These are phyloP conservation scores for Amauroascus niger DNA, from an alignment of 2,329 filamentous ascomycete genomes.

Conservation along the genomic window DNA sequence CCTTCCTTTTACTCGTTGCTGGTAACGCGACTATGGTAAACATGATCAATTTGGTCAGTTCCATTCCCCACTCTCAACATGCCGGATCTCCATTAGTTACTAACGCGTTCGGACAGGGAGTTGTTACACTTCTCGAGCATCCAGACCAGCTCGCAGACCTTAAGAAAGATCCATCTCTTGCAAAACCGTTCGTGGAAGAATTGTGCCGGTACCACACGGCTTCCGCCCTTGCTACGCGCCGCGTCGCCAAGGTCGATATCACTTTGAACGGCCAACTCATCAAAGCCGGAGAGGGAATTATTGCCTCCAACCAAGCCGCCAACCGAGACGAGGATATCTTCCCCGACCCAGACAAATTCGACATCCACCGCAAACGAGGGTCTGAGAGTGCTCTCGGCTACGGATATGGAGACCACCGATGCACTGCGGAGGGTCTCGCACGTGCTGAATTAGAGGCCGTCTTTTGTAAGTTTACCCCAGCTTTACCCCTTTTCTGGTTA, in stretches of 20 bases:
- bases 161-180: conserved; percentile 33
- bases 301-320: conserved; percentile 41
- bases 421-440: conserved; percentile 40
- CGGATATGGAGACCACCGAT: conserved; percentile 41
- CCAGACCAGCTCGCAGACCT: conserved; percentile 37
- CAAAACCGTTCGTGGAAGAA: conserved; percentile 39
- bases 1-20: conserved; percentile 43
- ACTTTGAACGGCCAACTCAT: conserved; percentile 37
- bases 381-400: conserved; percentile 36
- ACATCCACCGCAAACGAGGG: conserved; percentile 35
- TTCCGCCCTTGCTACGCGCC: conserved; percentile 40
- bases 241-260: conserved; percentile 42
- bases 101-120: conserved; percentile 28
- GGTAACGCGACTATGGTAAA: conserved; percentile 47
- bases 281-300: conserved; percentile 40
- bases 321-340: conserved; percentile 42
- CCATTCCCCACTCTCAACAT: not conserved
- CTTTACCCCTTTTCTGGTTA: not conserved
- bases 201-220: conserved; percentile 43
- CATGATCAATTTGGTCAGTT: conserved; percentile 39
- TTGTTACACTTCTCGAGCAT: conserved; percentile 39
- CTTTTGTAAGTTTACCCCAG: conserved; percentile 31
- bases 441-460: conserved; percentile 37
- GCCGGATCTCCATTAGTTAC: not conserved
- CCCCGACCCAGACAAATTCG: conserved; percentile 35